These are phyloP conservation scores for Dissophora globulifera DNA, from an alignment of 192 early-diverging fungal genomes.

Conservation along the genomic window DNA sequence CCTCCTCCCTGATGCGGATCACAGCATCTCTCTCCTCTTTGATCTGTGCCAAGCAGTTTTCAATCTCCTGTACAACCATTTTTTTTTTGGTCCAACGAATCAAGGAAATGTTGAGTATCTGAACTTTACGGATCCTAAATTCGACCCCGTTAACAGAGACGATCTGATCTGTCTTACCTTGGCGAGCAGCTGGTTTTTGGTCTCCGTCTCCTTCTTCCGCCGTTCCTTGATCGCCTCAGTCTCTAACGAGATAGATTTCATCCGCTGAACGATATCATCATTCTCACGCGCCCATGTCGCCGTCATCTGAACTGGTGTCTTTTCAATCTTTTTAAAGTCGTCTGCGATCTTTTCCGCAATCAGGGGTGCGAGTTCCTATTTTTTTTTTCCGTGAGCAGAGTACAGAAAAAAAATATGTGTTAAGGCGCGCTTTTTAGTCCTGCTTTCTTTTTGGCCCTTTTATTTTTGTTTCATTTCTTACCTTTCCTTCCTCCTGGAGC, in stretches of 20 bases:
- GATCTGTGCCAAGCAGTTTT: conserved; percentile 13
- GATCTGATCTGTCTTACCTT: conserved; percentile 6
- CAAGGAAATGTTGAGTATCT: too few relatives aligned
- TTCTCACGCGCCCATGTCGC: not conserved
- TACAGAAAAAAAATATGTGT: not conserved
- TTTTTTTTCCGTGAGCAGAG: not conserved
- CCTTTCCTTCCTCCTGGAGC: conserved; percentile 34
- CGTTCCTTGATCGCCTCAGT: conserved; percentile 28
- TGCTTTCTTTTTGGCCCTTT: too few relatives aligned
- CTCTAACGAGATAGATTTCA: conserved; percentile 19
- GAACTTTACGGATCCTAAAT: too few relatives aligned
- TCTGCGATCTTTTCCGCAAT: conserved; percentile 23
- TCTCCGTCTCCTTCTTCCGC: conserved; percentile 22
- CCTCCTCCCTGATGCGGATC: conserved; percentile 25
- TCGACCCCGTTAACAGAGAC: too few relatives aligned
- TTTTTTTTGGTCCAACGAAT: too few relatives aligned
- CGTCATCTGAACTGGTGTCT: not conserved
- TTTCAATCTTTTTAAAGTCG: conserved; percentile 8
- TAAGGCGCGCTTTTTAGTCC: too few relatives aligned
- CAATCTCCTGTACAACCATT: conserved; percentile 12
- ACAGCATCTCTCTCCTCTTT: conserved; percentile 42
- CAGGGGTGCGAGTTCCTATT: conserved; percentile 8
- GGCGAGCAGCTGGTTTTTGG: conserved; percentile 19
- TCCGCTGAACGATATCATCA: conserved; percentile 24
- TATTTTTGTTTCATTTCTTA: conserved; percentile 9